Conservation (phyloP, 306 rosid genomes). For the Ormosia emarginata region DNA sequence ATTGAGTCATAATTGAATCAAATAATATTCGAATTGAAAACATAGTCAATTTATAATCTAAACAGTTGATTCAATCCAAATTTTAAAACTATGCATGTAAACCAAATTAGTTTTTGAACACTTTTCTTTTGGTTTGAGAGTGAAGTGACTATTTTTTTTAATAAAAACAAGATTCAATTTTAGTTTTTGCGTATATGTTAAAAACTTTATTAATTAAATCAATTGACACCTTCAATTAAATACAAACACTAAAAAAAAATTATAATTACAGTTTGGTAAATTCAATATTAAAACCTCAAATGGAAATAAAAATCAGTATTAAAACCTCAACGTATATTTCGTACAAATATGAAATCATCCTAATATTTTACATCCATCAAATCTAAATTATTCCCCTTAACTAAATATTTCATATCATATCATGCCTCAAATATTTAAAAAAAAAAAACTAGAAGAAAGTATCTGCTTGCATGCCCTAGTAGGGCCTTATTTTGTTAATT, state of each 20-base stretch:
- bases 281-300: neutral
- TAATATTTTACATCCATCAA: neutral
- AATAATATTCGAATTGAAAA: too few relatives aligned
- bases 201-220: neutral
- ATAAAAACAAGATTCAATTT: too few relatives aligned
- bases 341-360: neutral
- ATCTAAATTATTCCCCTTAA: conserved; percentile 1
- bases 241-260: neutral
- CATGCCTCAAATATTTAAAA: neutral
- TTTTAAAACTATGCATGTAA: too few relatives aligned
- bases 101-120: too few relatives aligned
- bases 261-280: neutral
- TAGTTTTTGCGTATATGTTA: neutral
- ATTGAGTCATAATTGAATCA: too few relatives aligned
- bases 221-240: neutral
- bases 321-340: neutral
- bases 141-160: too few relatives aligned
- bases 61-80: too few relatives aligned
- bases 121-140: too few relatives aligned
- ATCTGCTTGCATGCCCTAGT: neutral
- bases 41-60: too few relatives aligned
- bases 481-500: neutral
- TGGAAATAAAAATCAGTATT: neutral
- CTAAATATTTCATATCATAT: neutral
- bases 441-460: neutral